Conservation (phyloP, 1,284 basidiomycete genomes). For the Pisolithus thermaeus region DNA sequence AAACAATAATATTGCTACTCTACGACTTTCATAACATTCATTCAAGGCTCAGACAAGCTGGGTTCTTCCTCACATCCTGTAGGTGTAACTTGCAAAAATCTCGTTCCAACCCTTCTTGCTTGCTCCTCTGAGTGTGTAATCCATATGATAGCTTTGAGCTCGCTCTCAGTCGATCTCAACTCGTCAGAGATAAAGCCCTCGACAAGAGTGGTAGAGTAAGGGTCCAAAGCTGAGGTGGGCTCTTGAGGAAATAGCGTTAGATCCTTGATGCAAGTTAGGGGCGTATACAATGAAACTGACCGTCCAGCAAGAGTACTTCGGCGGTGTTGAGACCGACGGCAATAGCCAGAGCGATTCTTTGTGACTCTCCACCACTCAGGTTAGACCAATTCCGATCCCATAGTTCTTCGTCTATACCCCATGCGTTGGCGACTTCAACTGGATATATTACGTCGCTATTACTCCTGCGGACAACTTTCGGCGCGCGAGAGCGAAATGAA, state of each 20-base stretch:
- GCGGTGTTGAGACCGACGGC: constrained; percentile 69
- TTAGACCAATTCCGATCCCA: constrained; percentile 78
- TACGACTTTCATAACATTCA: no score
- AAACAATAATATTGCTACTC: no score
- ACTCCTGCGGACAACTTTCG: constrained; percentile 14
- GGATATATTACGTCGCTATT: constrained; percentile 29
- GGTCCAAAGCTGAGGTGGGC: constrained; percentile 82
- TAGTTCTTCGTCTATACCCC: constrained; percentile 62
- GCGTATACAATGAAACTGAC: constrained; percentile 37
- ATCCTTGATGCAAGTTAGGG: background rate
- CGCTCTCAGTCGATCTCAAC: constrained; percentile 40
- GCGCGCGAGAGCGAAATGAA: constrained; percentile 49
- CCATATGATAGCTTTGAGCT: constrained; percentile 76
- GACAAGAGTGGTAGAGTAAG: constrained; percentile 56
- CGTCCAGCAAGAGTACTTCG: constrained; percentile 79
- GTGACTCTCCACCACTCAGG: constrained; percentile 79
- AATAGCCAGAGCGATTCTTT: constrained; percentile 72
- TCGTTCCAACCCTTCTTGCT: constrained; percentile 64
- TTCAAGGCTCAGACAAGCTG: constrained; percentile 18
- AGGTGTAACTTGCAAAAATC: constrained; percentile 51
- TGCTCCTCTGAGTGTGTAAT: constrained; percentile 85
- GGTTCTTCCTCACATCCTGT: constrained; percentile 44
- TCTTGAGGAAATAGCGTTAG: constrained; percentile 41
- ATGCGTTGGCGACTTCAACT: constrained; percentile 53
- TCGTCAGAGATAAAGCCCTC: constrained; percentile 57